Percentiles rank a stretch among this genome's conserved stretches.
These are phyloP conservation scores for Cryptosporidium sp. DNA, from an alignment of 169 alveolate genomes.

Conservation along the genomic window DNA sequence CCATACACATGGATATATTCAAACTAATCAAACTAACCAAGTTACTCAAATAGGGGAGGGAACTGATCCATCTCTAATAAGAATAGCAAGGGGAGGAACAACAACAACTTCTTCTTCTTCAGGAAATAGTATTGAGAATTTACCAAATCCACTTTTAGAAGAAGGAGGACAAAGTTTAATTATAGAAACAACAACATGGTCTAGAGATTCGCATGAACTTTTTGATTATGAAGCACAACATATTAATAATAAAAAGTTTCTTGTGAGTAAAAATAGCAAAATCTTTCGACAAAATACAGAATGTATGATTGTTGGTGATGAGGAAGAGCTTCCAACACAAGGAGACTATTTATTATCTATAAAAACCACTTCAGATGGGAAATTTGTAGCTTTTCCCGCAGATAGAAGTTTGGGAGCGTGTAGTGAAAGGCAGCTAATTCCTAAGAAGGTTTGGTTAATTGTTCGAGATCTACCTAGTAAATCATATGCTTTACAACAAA, in stretches of 20 bases:
- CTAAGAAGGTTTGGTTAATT: constrained; percentile 91
- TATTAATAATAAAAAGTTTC: constrained; percentile 80
- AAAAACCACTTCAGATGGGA: constrained; percentile 61
- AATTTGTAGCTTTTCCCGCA: constrained; percentile 74
- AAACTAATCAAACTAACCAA: neutral
- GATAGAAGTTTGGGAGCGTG: constrained; percentile 66
- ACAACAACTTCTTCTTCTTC: constrained; percentile 64
- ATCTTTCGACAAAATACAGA: constrained; percentile 67
- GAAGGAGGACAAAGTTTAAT: constrained; percentile 31
- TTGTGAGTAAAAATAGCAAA: constrained; percentile 76
- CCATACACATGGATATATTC: neutral
- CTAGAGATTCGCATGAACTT: constrained; percentile 94
- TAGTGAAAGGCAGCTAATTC: constrained; percentile 76
- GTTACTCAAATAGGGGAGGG: neutral
- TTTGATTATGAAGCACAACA: constrained; percentile 95
- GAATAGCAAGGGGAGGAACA: constrained; percentile 59
- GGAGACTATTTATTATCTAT: constrained; percentile 69
- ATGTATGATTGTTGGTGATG: constrained; percentile 65
- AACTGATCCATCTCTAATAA: constrained; percentile 1
- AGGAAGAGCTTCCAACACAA: constrained; percentile 65
- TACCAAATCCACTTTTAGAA: neutral
- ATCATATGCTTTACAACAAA: constrained; percentile 88
- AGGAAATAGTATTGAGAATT: constrained; percentile 65
- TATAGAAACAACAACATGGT: constrained; percentile 92
- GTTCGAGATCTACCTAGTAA: constrained; percentile 89